These are phyloP conservation scores for Abelmoschus esculentus DNA, from an alignment of 345 rosid species.

Conservation along the genomic window DNA sequence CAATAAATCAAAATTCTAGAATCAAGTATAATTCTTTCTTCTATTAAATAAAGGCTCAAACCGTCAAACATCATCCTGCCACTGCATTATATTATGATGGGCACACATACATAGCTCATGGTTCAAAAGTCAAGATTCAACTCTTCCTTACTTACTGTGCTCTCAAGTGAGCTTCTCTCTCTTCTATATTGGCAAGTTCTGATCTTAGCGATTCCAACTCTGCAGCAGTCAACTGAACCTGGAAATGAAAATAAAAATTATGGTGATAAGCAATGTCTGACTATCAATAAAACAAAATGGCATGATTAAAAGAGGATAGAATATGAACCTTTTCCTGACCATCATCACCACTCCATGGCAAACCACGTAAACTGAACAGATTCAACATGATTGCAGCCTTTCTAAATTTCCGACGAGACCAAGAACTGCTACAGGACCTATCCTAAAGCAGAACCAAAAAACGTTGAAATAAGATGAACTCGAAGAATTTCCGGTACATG, in stretches of 20 bases:
- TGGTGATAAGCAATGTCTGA: slow-evolving; percentile 3
- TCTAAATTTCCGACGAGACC: slow-evolving; percentile 41
- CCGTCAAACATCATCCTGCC: not conserved
- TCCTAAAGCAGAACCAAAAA: slow-evolving; percentile 38
- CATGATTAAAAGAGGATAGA: slow-evolving; percentile 6
- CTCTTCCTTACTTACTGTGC: slow-evolving; percentile 75
- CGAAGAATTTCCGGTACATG: slow-evolving; percentile 27
- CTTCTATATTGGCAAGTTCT: slow-evolving; percentile 75
- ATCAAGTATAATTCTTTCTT: not conserved
- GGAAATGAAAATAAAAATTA: slow-evolving; percentile 9
- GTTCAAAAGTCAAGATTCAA: slow-evolving; percentile 12
- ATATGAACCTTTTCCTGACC: slow-evolving; percentile 69
- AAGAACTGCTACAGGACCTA: slow-evolving; percentile 41
- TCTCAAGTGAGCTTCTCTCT: slow-evolving; percentile 78
- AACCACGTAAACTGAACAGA: slow-evolving; percentile 55
- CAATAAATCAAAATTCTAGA: not conserved
- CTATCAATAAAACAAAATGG: slow-evolving; percentile 5
- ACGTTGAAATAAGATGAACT: slow-evolving; percentile 20
- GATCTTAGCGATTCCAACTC: slow-evolving; percentile 80
- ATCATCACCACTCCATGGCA: slow-evolving; percentile 55
- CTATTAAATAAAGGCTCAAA: not conserved
- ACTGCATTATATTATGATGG: not conserved
- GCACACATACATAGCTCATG: not conserved
- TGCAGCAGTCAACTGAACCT: slow-evolving; percentile 64
- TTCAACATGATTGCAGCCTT: slow-evolving; percentile 69